Evolutionary conservation across 2,329 filamentous ascomycete species (phyloP).

Genomic region (Penicillium sp.): DNA sequence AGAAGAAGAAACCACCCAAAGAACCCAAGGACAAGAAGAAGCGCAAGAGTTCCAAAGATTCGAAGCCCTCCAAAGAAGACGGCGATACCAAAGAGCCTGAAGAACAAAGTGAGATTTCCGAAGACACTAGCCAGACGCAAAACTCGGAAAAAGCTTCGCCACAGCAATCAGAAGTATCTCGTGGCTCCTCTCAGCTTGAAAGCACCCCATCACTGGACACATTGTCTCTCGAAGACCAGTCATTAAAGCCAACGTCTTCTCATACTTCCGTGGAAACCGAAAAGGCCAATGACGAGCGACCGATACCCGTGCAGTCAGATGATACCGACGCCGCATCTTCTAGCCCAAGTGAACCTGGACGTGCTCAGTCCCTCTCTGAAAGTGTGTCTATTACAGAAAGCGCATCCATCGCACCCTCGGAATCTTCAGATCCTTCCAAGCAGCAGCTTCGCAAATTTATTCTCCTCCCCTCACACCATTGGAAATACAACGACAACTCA

Average conservation of each 20-base stretch:
- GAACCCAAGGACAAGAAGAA: slow-evolving; percentile 26
- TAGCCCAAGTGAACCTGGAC: background rate
- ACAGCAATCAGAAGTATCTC: slow-evolving; percentile 16
- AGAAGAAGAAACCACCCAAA: slow-evolving; percentile 4
- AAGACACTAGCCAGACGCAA: slow-evolving; percentile 4
- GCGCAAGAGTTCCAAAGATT: background rate
- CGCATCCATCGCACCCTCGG: slow-evolving; percentile 9
- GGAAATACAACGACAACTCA: slow-evolving; percentile 61
- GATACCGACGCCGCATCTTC: background rate
- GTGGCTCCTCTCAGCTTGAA: slow-evolving; percentile 6
- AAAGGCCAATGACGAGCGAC: background rate
- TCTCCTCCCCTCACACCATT: slow-evolving; percentile 63
- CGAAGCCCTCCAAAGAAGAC: background rate
- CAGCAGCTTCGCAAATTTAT: slow-evolving; percentile 75
- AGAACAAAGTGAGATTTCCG: slow-evolving; percentile 18
- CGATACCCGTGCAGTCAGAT: background rate
- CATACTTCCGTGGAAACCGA: slow-evolving; percentile 1
- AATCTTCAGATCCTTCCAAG: slow-evolving; percentile 22
- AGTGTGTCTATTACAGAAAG: slow-evolving; percentile 8
- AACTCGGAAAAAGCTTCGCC: background rate
- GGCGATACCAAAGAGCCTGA: slow-evolving; percentile 24
- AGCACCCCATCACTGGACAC: background rate
- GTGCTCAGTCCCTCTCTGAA: slow-evolving; percentile 4
- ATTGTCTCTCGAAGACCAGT: slow-evolving; percentile 1
- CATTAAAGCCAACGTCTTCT: background rate